Conservation (phyloP, 139 green algal genomes). For the Microglena sp. region DNA sequence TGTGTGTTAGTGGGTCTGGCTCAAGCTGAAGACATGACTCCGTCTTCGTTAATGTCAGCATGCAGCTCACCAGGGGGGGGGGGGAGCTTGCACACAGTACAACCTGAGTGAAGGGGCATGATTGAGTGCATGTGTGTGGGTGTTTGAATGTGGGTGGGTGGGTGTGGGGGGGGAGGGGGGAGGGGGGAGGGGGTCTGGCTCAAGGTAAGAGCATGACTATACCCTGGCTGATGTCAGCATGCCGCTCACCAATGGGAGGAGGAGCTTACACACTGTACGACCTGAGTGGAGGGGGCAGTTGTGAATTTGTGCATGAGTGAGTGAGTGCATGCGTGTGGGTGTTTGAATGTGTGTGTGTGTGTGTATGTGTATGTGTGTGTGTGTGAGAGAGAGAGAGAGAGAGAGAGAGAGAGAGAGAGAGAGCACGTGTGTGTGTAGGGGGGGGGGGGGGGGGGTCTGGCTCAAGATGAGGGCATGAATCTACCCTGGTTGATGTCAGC, state of each 20-base stretch:
- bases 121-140: background rate
- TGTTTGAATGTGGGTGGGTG: background rate
- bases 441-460: too few species aligned
- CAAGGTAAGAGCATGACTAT: conserved; percentile 52
- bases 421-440: too few species aligned
- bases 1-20: background rate
- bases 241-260: conserved; percentile 42
- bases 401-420: too few species aligned
- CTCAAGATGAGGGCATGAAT: too few species aligned
- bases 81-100: background rate
- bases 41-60: conserved; percentile 89
- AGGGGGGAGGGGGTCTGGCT: background rate
- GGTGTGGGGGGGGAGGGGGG: background rate
- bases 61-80: conserved; percentile 57
- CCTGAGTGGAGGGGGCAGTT: background rate
- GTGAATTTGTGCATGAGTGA: background rate
- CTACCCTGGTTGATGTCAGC: conserved; percentile 91
- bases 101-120: background rate
- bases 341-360: background rate
- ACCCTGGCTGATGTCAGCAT: conserved; percentile 91
- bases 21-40: conserved; percentile 47
- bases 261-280: background rate
- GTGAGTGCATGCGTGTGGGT: too few species aligned
- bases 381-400: too few species aligned
- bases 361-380: too few species aligned